Conservation (phyloP, 2,329 filamentous ascomycete genomes). For the Macrophomina tecta region DNA sequence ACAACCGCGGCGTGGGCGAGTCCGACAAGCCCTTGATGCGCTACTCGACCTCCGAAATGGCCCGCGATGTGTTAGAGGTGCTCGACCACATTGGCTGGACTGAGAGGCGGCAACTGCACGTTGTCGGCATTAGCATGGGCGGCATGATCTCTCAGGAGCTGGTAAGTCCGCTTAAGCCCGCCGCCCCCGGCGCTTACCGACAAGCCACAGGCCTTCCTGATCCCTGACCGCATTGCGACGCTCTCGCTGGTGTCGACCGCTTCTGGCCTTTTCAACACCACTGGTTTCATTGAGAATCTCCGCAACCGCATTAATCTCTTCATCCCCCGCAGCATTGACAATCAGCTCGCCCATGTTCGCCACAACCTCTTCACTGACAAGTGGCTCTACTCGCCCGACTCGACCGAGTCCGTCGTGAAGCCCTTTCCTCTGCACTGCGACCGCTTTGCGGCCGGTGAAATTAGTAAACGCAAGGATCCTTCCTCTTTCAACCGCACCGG, state of each 20-base stretch:
- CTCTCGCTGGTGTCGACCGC: conserved; percentile 58
- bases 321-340: conserved; percentile 73
- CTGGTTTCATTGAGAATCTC: conserved; percentile 69
- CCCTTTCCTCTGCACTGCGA: conserved; percentile 78
- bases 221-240: conserved; percentile 56
- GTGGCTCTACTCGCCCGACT: conserved; percentile 70
- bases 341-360: conserved; percentile 68
- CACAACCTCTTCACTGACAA: conserved; percentile 67
- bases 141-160: conserved; percentile 93
- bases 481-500: conserved; percentile 68
- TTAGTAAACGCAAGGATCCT: conserved; percentile 70
- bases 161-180: conserved; percentile 44
- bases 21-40: conserved; percentile 78
- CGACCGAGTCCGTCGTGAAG: conserved; percentile 40
- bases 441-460: conserved; percentile 79
- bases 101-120: conserved; percentile 63
- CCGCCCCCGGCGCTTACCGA: conserved; percentile 30
- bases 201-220: conserved; percentile 42
- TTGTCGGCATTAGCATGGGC: conserved; percentile 82
- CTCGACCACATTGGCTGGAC: conserved; percentile 73
- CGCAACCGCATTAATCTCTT: conserved; percentile 59
- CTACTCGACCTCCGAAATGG: conserved; percentile 87
- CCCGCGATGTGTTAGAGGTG: conserved; percentile 75
- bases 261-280: conserved; percentile 54
- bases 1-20: conserved; percentile 84